phyloP scores from a whole-genome alignment of 2,329 filamentous ascomycete species.

The Leptographium procerum region DNA sequence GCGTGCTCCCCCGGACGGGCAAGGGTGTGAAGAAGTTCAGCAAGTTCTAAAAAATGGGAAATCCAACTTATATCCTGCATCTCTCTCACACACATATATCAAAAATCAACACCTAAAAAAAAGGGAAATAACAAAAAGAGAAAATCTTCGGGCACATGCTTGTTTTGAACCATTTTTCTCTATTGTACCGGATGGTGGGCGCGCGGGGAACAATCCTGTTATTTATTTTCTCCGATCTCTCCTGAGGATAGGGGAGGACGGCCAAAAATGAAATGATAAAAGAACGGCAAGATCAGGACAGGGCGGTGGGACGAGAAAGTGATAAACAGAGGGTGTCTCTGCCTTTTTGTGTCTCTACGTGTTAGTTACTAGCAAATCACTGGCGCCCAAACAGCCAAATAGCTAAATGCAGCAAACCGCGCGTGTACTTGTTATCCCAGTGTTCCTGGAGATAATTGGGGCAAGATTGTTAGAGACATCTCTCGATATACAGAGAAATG shows the following conservation, averaged over 20 bases:
- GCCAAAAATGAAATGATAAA: constrained; percentile 3
- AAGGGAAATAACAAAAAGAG: background rate
- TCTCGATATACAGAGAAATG: too few species aligned
- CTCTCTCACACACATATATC: background rate
- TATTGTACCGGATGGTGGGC: constrained; percentile 1
- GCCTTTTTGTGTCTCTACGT: background rate
- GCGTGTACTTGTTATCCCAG: too few species aligned
- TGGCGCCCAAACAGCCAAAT: background rate
- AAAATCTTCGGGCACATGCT: background rate
- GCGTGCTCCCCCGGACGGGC: constrained; percentile 92
- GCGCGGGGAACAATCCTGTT: background rate
- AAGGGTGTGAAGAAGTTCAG: constrained; percentile 95
- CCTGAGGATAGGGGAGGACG: background rate
- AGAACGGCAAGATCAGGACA: background rate
- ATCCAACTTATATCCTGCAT: background rate
- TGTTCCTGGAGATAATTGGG: too few species aligned
- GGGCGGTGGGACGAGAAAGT: background rate
- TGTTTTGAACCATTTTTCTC: background rate
- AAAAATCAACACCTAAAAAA: background rate
- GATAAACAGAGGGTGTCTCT: background rate
- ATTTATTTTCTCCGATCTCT: background rate
- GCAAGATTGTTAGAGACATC: too few species aligned
- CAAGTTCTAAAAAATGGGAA: constrained; percentile 73
- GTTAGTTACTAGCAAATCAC: background rate
- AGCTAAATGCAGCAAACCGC: background rate